Conservation (phyloP, 352 stramenopile species). For the Globisporangium cederbergense region DNA sequence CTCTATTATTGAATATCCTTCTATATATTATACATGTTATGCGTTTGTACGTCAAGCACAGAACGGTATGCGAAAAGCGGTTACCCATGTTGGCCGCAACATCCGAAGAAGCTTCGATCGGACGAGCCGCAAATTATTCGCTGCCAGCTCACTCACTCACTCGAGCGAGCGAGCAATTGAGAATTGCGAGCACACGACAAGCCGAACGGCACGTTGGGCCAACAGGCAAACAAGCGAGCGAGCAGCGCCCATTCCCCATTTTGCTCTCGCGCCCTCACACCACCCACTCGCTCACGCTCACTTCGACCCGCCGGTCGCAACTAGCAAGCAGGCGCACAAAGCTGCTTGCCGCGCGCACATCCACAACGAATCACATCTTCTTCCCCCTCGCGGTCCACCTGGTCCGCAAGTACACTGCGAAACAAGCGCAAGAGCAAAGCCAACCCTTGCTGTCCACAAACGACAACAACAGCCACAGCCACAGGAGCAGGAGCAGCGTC, state of each 20-base stretch:
- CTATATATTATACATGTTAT: too few species aligned
- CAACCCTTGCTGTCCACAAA: not conserved
- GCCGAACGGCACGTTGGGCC: not conserved
- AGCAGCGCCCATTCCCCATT: slow-evolving; percentile 4
- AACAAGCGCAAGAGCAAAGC: not conserved
- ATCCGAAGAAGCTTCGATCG: slow-evolving; percentile 14
- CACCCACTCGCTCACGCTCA: not conserved
- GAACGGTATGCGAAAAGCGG: slow-evolving; percentile 13
- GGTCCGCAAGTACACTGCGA: slow-evolving; percentile 15
- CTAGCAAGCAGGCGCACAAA: not conserved
- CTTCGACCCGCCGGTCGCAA: too few species aligned
- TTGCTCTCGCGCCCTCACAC: not conserved
- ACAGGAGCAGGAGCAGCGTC: slow-evolving; percentile 5
- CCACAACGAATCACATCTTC: slow-evolving; percentile 12
- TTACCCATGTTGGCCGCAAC: slow-evolving; percentile 9
- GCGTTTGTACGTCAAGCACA: not conserved
- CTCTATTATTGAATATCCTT: too few species aligned
- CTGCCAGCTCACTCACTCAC: not conserved
- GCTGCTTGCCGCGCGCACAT: slow-evolving; percentile 2
- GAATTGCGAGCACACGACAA: not conserved
- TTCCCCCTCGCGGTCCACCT: slow-evolving; percentile 19
- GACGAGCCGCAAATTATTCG: slow-evolving; percentile 15
- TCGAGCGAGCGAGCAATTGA: not conserved
- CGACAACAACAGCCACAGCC: slow-evolving; percentile 1
- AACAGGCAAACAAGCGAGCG: not conserved